phyloP scores from a whole-genome alignment of 2,329 filamentous ascomycete species.

The Trichophyton benhamiae region DNA sequence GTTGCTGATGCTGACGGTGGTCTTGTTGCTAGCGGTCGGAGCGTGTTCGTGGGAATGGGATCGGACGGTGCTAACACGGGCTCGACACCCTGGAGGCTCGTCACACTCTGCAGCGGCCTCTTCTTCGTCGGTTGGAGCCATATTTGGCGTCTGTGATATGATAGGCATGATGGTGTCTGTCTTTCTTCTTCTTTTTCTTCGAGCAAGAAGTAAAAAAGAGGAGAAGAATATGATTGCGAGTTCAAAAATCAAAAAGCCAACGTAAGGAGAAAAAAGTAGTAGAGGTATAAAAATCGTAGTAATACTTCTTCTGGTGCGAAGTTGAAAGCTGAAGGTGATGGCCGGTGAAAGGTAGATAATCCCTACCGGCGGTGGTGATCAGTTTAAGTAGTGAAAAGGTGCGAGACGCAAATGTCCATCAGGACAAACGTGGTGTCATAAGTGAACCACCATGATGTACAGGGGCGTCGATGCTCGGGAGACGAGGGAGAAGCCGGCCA shows the following conservation, averaged over 20 bases:
- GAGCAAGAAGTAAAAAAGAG: not conserved
- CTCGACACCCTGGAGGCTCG: slow-evolving; percentile 62
- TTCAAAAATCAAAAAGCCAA: slow-evolving; percentile 1
- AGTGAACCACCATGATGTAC: not conserved
- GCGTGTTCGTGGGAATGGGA: slow-evolving; percentile 4
- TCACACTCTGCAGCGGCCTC: slow-evolving; percentile 67
- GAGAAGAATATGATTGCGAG: not conserved
- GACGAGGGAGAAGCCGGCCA: not conserved
- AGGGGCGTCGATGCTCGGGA: not conserved
- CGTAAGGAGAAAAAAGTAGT: not conserved
- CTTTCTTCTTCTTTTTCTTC: not conserved
- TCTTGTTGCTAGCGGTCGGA: slow-evolving; percentile 3
- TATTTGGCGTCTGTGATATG: slow-evolving; percentile 29
- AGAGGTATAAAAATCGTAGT: not conserved
- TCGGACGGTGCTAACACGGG: slow-evolving; percentile 1
- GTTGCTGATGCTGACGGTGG: slow-evolving; percentile 27
- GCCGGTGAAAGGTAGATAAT: not conserved
- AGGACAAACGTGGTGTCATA: slow-evolving; percentile 4
- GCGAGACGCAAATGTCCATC: slow-evolving; percentile 3
- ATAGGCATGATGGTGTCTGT: slow-evolving; percentile 30
- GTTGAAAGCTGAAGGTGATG: not conserved
- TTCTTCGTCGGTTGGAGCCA: slow-evolving; percentile 37
- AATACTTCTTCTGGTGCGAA: not conserved
- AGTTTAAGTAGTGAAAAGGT: not conserved
- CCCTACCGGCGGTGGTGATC: not conserved